Evolutionary conservation across 495 filamentous ascomycete species (phyloP).

Genomic region (Parathielavia appendiculata): DNA sequence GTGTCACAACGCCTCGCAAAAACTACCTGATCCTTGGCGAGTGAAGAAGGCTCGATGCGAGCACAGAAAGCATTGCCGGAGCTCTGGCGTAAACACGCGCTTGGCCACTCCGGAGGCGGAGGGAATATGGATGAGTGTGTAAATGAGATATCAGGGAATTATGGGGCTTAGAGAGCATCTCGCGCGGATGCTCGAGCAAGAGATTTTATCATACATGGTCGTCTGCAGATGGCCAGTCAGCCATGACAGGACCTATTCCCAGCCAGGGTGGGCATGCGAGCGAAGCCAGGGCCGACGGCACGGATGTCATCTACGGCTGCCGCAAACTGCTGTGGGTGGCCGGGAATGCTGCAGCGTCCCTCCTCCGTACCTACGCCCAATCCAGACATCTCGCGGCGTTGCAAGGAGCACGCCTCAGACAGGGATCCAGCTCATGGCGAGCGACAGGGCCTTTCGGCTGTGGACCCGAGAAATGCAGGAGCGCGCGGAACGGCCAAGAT

Average conservation of each 20-base stretch:
- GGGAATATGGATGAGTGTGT: not conserved
- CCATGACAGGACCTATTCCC: not conserved
- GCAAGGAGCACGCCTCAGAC: not conserved
- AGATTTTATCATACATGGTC: conserved; percentile 1
- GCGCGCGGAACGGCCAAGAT: not conserved
- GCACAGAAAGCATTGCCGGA: too few species aligned
- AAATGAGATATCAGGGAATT: not conserved
- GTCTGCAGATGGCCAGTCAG: not conserved
- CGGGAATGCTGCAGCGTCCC: too few species aligned
- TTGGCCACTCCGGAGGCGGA: not conserved
- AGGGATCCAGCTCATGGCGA: not conserved
- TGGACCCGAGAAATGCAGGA: not conserved
- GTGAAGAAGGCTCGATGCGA: too few species aligned
- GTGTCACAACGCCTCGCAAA: too few species aligned
- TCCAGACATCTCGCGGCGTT: not conserved
- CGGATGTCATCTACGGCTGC: not conserved
- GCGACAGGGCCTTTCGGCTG: not conserved
- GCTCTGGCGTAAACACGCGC: not conserved
- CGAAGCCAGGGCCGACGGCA: not conserved
- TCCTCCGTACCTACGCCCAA: not conserved
- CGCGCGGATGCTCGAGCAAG: conserved; percentile 1
- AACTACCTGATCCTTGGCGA: too few species aligned
- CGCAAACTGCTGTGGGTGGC: not conserved
- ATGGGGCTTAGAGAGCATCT: not conserved
- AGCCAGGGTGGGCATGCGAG: conserved; percentile 4